Evolutionary conservation across 768 basidiomycete genomes (phyloP).

Genomic region (Candolleomyces efflorescens): DNA sequence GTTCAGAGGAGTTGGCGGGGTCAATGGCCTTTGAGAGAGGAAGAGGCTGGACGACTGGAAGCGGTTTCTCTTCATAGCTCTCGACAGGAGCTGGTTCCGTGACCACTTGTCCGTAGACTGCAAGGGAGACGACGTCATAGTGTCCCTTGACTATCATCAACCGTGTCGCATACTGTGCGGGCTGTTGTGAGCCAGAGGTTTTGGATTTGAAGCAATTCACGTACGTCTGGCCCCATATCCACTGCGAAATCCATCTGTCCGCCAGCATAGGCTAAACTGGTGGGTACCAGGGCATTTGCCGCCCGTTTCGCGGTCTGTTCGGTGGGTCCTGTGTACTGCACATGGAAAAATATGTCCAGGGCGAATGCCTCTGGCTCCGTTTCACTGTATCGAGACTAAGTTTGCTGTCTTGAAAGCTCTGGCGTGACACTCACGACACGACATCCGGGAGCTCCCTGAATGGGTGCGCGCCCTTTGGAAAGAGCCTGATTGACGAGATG

Average conservation of each 20-base stretch:
- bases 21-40: conserved; percentile 53
- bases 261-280: conserved; percentile 67
- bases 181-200: neutral
- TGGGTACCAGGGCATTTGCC: conserved; percentile 69
- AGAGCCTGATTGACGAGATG: conserved; percentile 64
- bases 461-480: conserved; percentile 60
- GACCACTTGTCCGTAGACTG: conserved; percentile 54
- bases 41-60: conserved; percentile 30
- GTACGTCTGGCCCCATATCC: conserved; percentile 66
- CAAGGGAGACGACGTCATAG: conserved; percentile 62
- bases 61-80: conserved; percentile 37
- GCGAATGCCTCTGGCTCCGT: conserved; percentile 75
- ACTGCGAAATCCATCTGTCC: conserved; percentile 62
- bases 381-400: conserved; percentile 39
- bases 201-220: conserved; percentile 14
- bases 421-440: conserved; percentile 54
- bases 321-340: conserved; percentile 45
- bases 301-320: conserved; percentile 61
- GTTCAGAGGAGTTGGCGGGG: conserved; percentile 55
- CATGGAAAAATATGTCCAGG: conserved; percentile 73
- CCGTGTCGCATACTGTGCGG: conserved; percentile 60
- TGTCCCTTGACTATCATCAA: conserved; percentile 79
- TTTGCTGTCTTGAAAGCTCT: too few relatives aligned
- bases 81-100: conserved; percentile 33
- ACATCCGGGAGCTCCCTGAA: conserved; percentile 58